Conservation (phyloP, 2,329 filamentous ascomycete species). For the Ceratocystis alfenasii region DNA sequence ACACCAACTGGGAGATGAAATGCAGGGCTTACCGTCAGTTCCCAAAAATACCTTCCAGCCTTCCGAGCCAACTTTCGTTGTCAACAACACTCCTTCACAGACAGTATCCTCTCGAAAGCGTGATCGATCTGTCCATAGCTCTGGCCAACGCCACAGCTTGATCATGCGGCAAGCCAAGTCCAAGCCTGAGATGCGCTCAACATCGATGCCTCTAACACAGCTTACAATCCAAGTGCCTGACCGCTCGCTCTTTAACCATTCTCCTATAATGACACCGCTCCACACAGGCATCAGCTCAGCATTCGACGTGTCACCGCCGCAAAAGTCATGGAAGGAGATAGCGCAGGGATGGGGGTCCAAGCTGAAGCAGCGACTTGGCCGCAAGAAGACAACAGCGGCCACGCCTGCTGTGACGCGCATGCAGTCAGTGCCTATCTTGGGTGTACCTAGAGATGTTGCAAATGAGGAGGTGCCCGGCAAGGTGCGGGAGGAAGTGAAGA, state of each 20-base stretch:
- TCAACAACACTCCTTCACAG: conserved; percentile 11
- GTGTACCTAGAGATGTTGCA: not conserved
- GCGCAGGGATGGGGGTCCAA: conserved; percentile 16
- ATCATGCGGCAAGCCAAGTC: conserved; percentile 8
- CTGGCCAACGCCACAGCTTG: not conserved
- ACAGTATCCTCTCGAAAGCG: conserved; percentile 13
- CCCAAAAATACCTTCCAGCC: not conserved
- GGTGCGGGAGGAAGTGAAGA: not conserved
- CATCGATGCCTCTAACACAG: not conserved
- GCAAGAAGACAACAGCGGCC: conserved; percentile 3
- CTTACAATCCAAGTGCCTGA: conserved; percentile 15
- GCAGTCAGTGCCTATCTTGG: conserved; percentile 4
- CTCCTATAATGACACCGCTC: conserved; percentile 5
- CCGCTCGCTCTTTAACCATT: not conserved
- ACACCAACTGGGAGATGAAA: not conserved
- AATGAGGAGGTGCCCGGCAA: not conserved
- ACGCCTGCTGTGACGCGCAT: conserved; percentile 2
- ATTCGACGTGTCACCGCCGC: conserved; percentile 19
- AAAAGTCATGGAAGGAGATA: conserved; percentile 13
- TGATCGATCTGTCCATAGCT: not conserved
- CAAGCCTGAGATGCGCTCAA: conserved; percentile 10
- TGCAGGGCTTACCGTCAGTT: not conserved
- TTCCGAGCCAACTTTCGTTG: conserved; percentile 1
- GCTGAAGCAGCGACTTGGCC: conserved; percentile 10
- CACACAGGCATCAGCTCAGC: conserved; percentile 16